Evolutionary conservation across 306 rosid species (phyloP), one percentile per base, ranked within the genome.

Genomic region (Aeschynomene evenia): DNA sequence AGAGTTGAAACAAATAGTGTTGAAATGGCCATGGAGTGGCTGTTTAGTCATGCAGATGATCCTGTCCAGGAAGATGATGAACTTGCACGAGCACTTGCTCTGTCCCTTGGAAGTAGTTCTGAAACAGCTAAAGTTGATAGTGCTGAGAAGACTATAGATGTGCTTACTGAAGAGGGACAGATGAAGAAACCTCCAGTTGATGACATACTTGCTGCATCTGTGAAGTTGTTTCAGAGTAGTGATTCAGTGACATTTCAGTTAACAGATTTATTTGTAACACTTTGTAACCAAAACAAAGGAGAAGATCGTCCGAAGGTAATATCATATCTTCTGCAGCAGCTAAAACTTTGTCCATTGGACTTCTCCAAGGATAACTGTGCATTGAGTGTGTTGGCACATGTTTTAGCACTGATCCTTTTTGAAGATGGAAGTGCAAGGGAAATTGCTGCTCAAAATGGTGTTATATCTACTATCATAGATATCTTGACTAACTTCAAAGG

Each of bases 11-110:
- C 96, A 80, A 95, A 95, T 73, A 95, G 99, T 14, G 97, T 95
- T 81, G 99, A 95, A 77, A 89, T 95, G 96, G 99, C 99, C 55
- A 95, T 86, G 97, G 99, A 95, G 83, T 95, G 99, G 99, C 85
- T 95, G 42, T 91, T 83, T 68, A 87, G 84, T 87, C 97, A 95
- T 72, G 80, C 91, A 40, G 97, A 91, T 82, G 99, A 91, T 89
- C 96, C 97, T 81, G 95, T 94, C 39, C 99, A 88, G 87, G 99
- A 95, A 79, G 99, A 95, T 61, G 97, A 95, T 89, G 99, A 91
- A 82, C 88, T 95, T 73, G 99, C 96, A 28, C 91, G 78, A 66
- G 99, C 99, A 66, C 99, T 95, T 66, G 96, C 97, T 70, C 72
- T 95, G 24, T 95, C 99, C 73, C 85, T 95, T 22, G 97, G 99